Conservation (phyloP, 345 rosid genomes). For the Ceriops tagal region DNA sequence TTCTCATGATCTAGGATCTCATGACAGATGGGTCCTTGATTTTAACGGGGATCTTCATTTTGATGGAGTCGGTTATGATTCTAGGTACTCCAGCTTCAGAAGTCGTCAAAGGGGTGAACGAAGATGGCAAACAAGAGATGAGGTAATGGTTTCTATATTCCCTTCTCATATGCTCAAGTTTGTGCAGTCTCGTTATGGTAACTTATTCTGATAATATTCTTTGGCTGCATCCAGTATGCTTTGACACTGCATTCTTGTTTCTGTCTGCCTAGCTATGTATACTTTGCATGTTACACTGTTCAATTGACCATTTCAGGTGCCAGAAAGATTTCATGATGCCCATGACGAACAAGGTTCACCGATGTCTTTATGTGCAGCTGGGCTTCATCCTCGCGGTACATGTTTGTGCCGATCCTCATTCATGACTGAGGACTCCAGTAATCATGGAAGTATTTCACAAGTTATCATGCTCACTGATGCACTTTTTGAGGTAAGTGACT, state of each 20-base stretch:
- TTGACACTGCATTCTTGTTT: background rate
- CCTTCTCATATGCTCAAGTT: background rate
- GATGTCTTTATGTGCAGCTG: constrained; percentile 7
- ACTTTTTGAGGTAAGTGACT: constrained; percentile 22
- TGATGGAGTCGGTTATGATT: constrained; percentile 18
- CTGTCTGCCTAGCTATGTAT: background rate
- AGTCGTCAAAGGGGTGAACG: constrained; percentile 9
- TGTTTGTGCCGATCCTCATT: constrained; percentile 17
- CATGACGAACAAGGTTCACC: constrained; percentile 14
- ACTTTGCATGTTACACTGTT: background rate
- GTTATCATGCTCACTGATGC: constrained; percentile 22
- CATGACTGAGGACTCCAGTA: constrained; percentile 3
- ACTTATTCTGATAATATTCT: too few relatives aligned
- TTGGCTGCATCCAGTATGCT: background rate
- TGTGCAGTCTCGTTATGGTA: background rate
- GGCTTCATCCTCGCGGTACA: constrained; percentile 22
- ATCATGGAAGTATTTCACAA: constrained; percentile 13
- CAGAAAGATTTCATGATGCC: constrained; percentile 20
- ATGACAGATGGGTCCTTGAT: constrained; percentile 31
- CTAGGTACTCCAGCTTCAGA: constrained; percentile 4
- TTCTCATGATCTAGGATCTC: constrained; percentile 22
- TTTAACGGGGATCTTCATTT: constrained; percentile 23
- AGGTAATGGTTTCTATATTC: constrained; percentile 9
- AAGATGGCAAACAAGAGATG: constrained; percentile 22
- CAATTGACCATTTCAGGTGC: constrained; percentile 5